Evolutionary conservation across 1,139 yeast species (phyloP), one percentile per base, ranked within the genome.

Genomic region (Yamadazyma spencermartinsiae): DNA sequence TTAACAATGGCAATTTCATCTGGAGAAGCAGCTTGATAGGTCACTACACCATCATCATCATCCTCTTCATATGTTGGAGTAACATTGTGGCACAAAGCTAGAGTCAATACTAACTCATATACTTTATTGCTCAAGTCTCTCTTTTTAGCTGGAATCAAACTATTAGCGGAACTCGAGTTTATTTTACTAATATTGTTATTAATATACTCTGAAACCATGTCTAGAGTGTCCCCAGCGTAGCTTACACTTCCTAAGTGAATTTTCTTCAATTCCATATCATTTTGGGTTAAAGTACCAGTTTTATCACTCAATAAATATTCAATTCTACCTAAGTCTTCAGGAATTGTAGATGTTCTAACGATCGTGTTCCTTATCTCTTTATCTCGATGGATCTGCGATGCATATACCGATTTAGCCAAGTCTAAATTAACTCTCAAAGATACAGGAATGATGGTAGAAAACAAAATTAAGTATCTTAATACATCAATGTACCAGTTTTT

Each of bases 21-120:
- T 0, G 99, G 99, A 0, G 98, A 90, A 0, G 98, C 97, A 0
- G 98, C 98, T 61, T 94, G 99, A 58, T 90, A 94, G 2, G 88
- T 75, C 8, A 86, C 46, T 20, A 45, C 44, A 30, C 37, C 46
- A 26, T 39, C 46, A 16, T 46, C 47, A 31, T 53, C 55, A 33
- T 47, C 55, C 5, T 48, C 51, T 6, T 54, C 58, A 40, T 55
- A 59, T 3, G 62, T 60, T 1, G 65, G 65, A 0, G 98, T 94
- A 20, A 94, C 99, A 51, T 89, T 89, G 59, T 94, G 99, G 60
- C 99, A 94, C 13, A 90, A 68, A 0, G 98, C 96, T 36, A 94
- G 68, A 0, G 97, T 86, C 3, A 80, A 63, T 1, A 89, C 80
- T 46, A 90, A 66, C 53, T 89, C 96, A 51, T 92, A 74, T 3